phyloP scores from a whole-genome alignment of 2,329 filamentous ascomycete species.

The Fusarium pininemorale region DNA sequence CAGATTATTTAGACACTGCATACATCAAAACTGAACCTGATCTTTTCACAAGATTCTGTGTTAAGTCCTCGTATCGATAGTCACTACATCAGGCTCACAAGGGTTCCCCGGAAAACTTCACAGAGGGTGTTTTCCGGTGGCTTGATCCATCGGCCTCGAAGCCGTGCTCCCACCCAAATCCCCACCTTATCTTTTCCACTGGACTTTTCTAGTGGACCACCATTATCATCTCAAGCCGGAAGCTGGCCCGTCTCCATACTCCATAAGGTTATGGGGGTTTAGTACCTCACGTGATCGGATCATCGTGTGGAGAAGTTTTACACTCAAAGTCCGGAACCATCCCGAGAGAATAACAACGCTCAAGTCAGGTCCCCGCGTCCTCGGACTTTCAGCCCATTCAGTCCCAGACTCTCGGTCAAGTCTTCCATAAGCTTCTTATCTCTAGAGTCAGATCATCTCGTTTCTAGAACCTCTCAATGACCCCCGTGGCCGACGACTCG shows the following conservation, averaged over 20 bases:
- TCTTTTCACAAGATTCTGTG: neutral
- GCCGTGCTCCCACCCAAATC: neutral
- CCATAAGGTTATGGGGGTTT: neutral
- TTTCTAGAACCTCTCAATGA: slow-evolving; percentile 10
- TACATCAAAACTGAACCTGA: neutral
- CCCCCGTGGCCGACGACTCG: slow-evolving; percentile 16
- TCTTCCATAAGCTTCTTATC: slow-evolving; percentile 16
- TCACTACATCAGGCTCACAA: neutral
- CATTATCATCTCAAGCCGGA: neutral
- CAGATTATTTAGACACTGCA: neutral
- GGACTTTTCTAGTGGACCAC: neutral
- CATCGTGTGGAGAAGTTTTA: neutral
- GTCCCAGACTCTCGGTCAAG: slow-evolving; percentile 12
- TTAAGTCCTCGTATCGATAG: neutral
- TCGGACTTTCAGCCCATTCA: slow-evolving; percentile 15
- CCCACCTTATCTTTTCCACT: neutral
- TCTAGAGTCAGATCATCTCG: neutral
- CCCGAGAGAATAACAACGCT: slow-evolving; percentile 32
- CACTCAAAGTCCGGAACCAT: slow-evolving; percentile 16
- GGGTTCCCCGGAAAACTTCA: neutral
- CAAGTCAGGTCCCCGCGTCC: slow-evolving; percentile 15
- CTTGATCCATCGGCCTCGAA: neutral
- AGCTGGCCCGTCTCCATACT: slow-evolving; percentile 10
- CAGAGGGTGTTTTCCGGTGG: neutral
- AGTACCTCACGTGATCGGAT: slow-evolving; percentile 18